phyloP scores from a whole-genome alignment of 495 filamentous ascomycete genomes.

The Annulohypoxylon nitens region DNA sequence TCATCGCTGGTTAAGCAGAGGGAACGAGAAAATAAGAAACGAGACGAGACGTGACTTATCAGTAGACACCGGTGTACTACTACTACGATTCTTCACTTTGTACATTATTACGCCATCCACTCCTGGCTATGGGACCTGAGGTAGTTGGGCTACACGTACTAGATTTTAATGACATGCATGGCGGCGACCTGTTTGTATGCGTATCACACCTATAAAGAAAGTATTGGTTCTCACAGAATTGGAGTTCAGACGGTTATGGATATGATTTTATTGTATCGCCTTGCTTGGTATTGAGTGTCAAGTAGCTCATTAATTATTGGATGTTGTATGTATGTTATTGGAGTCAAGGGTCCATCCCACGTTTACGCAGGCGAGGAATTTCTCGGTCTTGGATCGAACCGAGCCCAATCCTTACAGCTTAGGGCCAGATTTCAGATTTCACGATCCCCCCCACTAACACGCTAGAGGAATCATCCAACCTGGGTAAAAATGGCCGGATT shows the following conservation, averaged over 20 bases:
- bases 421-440: background rate
- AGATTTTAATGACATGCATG: conserved; percentile 44
- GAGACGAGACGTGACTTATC: conserved; percentile 18
- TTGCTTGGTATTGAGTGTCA: background rate
- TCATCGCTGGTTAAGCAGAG: conserved; percentile 52
- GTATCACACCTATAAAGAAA: conserved; percentile 4
- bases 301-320: background rate
- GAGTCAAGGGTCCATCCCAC: background rate
- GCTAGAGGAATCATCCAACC: background rate
- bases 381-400: conserved; percentile 44
- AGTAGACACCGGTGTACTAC: conserved; percentile 43
- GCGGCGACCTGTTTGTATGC: conserved; percentile 25
- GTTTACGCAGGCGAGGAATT: background rate
- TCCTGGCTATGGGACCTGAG: conserved; percentile 20
- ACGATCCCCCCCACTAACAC: background rate
- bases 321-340: background rate
- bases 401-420: conserved; percentile 18
- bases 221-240: conserved; percentile 19
- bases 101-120: conserved; percentile 39
- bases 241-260: conserved; percentile 5
- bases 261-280: conserved; percentile 3
- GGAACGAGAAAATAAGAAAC: conserved; percentile 20
- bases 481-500: conserved; percentile 5
- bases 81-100: conserved; percentile 29
- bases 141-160: conserved; percentile 33